Conservation (phyloP, 805 yeast genomes). For the Clavispora carvajalis region DNA sequence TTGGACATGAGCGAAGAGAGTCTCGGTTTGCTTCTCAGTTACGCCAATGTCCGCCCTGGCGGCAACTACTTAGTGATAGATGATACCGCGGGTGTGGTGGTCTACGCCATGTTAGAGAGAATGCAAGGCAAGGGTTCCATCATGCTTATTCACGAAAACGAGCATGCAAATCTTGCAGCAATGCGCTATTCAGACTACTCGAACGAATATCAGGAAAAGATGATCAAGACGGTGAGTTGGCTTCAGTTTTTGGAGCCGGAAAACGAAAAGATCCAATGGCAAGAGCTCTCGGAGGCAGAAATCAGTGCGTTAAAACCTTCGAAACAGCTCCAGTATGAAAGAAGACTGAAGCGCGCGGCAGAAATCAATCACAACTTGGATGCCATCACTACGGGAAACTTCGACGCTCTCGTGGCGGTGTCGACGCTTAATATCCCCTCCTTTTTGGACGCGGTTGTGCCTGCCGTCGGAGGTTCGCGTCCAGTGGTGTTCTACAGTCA, state of each 20-base stretch:
- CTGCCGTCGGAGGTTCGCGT: constrained; percentile 74
- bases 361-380: constrained; percentile 48
- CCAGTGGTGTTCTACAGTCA: constrained; percentile 81
- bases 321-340: constrained; percentile 61
- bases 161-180: constrained; percentile 78
- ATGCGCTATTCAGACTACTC: constrained; percentile 63
- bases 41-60: constrained; percentile 82
- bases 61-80: constrained; percentile 86
- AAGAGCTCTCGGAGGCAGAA: constrained; percentile 46
- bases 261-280: constrained; percentile 42
- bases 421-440: constrained; percentile 68
- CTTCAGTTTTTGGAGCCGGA: constrained; percentile 83
- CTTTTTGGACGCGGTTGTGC: constrained; percentile 56
- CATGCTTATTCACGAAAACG: constrained; percentile 82
- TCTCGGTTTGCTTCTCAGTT: constrained; percentile 67
- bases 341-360: constrained; percentile 55
- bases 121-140: constrained; percentile 75
- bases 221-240: constrained; percentile 68
- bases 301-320: constrained; percentile 50
- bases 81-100: constrained; percentile 90
- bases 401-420: constrained; percentile 72
- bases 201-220: constrained; percentile 43
- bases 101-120: constrained; percentile 82
- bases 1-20: constrained; percentile 84
- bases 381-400: constrained; percentile 45